Base-by-base conservation (phyloP, 1,139 yeast species). In the Casaregolazyma lundiana region DNA sequence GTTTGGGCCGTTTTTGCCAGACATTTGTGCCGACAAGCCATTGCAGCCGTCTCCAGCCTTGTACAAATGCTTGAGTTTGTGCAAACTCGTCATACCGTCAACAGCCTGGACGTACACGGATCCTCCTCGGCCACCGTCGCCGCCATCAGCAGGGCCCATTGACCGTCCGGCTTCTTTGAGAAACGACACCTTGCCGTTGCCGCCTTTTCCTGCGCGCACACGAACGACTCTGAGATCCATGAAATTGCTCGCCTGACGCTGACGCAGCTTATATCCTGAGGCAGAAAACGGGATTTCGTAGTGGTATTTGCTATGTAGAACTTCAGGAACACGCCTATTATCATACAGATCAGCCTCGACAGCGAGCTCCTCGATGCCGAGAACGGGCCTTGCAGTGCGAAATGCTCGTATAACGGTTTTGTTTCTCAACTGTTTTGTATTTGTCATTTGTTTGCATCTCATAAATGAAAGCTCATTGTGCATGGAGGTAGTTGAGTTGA, bases 101-200 rank as follows among this genome's bases (percentile, higher is more conserved):
- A 83, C 81, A 2, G 95, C 96, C 61, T 81, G 86, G 3, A 92
- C 76, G 61, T 83, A 90, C 2, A 92, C 76, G 46, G 84, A 76
- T 1, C 98, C 98, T 9, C 98, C 98, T 51, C 74, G 71, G 4
- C 98, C 98, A 19, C 98, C 98, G 65, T 92, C 97, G 13, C 98
- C 98, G 19, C 98, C 98, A 64, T 90, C 96, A 0, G 98, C 95
- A 0, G 98, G 97, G 0, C 98, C 98, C 16, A 76, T 73, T 0
- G 96, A 75, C 38, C 87, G 70, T 44, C 89, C 86, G 1, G 96
- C 87, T 57, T 88, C 97, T 51, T 96, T 70, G 53, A 84, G 77
- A 63, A 92, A 92, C 0, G 97, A 84, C 0, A 88, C 84, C 42
- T 80, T 75, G 5, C 98, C 98, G 61, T 82, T 75, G 1, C 98